Percentiles rank a stretch among this genome's conserved stretches.
These are phyloP conservation scores for Zygoascus biomembranicola DNA, from an alignment of 805 yeast species.

Conservation along the genomic window DNA sequence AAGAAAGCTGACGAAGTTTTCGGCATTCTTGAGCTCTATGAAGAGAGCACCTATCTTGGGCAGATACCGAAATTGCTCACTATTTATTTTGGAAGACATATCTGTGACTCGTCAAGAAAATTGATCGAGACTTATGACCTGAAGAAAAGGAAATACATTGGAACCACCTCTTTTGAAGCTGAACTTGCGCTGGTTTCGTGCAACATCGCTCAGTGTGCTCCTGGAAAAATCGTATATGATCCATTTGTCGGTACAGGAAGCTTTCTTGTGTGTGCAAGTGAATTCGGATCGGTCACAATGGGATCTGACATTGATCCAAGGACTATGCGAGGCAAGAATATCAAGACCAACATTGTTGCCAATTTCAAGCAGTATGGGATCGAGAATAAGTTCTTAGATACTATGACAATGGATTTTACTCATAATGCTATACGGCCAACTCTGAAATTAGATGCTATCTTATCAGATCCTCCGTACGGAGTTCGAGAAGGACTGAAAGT, in stretches of 20 bases:
- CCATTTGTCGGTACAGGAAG: constrained; percentile 98
- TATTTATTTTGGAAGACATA: constrained; percentile 69
- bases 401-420: constrained; percentile 88
- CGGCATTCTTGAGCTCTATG: constrained; percentile 68
- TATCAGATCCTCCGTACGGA: constrained; percentile 98
- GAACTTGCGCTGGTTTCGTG: constrained; percentile 83
- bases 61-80: constrained; percentile 29
- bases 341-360: constrained; percentile 33
- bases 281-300: constrained; percentile 67
- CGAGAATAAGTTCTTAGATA: constrained; percentile 53
- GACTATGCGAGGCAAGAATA: constrained; percentile 40
- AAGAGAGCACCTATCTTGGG: constrained; percentile 8
- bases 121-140: constrained; percentile 73
- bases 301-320: constrained; percentile 93
- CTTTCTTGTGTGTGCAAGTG: constrained; percentile 79
- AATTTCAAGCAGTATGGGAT: constrained; percentile 75
- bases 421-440: constrained; percentile 67
- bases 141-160: constrained; percentile 76
- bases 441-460: constrained; percentile 64
- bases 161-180: constrained; percentile 95
- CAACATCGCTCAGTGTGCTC: constrained; percentile 68
- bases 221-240: constrained; percentile 68
- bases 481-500: constrained; percentile 93
- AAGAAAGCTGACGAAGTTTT: constrained; percentile 66
- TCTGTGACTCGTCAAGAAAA: constrained; percentile 57